Evolutionary conservation across 129 eudicot species (phyloP).

Genomic region (Arctium minus): DNA sequence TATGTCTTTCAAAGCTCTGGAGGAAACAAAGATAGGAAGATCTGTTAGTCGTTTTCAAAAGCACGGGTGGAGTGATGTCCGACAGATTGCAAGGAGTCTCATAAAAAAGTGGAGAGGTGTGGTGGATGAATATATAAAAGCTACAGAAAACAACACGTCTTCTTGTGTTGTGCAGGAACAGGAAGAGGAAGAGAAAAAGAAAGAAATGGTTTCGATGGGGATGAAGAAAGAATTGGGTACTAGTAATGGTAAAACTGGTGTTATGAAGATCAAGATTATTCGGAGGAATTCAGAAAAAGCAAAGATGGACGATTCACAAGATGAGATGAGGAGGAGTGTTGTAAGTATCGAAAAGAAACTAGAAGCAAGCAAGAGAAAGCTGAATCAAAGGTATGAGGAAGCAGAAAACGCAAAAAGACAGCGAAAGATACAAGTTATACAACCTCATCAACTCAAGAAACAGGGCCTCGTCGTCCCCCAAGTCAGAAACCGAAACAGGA

Average conservation of each 20-base stretch:
- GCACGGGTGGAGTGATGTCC: not conserved
- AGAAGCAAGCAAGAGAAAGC: not conserved
- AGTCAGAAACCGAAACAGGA: not conserved
- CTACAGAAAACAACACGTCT: not conserved
- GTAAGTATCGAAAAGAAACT: not conserved
- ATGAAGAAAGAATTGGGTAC: not conserved
- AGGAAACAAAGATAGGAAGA: not conserved
- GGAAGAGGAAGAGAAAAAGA: not conserved
- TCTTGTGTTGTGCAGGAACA: not conserved
- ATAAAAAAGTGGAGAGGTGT: not conserved
- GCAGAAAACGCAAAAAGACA: not conserved
- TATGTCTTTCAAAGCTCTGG: not conserved
- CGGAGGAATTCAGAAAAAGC: not conserved
- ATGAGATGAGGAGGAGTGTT: not conserved
- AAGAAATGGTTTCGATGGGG: not conserved
- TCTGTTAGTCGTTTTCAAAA: not conserved
- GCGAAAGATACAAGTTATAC: not conserved
- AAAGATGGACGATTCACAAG: not conserved
- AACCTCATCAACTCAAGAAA: not conserved
- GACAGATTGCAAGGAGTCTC: not conserved
- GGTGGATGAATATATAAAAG: not conserved
- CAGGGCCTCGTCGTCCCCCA: not conserved
- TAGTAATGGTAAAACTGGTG: not conserved
- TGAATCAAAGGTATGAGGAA: not conserved
- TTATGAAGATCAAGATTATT: not conserved